Base-by-base conservation (phyloP, 148 eudicot genomes). In the Fallopia convolvulus region DNA sequence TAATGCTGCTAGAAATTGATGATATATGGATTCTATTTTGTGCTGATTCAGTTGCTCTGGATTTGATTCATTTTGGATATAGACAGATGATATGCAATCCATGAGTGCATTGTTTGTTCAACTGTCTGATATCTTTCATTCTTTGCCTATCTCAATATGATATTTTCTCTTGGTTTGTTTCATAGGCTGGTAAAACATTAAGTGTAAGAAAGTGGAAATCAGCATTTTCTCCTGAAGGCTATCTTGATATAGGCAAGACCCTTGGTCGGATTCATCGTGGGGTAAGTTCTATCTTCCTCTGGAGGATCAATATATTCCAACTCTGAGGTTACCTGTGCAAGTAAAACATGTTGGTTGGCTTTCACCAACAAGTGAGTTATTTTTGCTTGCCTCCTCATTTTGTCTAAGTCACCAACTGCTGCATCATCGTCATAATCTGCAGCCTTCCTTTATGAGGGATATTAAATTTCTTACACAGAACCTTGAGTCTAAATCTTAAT, bases 131-230 rank as follows among this genome's bases (percentile, higher is more conserved):
- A 30, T 4, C 30, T 26, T 32, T 11, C 44, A 68, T 18, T 68
- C 20, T 33, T 32, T 68, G 44, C 39, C 10, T 61, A 26, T 61
- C 70, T 61, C 39, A 23, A 30, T 23, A 23, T 26, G 36, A 61
- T 61, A 7, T 30, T 26, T 61, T 61, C 39, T 61, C 70, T 26
- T 61, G 33, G 30, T 58, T 20, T 58, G 65, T 32, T 58, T 65
- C 18, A 30, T 83, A 95, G 99, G 88, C 90, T 82, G 99, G 99
- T 12, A 92, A 86, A 83, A 92, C 97, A 5, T 87, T 94, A 72
- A 94, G 99, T 80, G 89, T 61, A 58, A 87, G 99, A 71, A 94
- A 89, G 80, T 94, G 99, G 99, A 88, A 88, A 72, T 83, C 99
- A 72, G 89, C 94, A 79, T 92, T 95, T 85, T 81, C 90, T 72